Evolutionary conservation across 2,329 filamentous ascomycete genomes (phyloP), one percentile per base, ranked within the genome.

Genomic region (Corynespora cassiicola): DNA sequence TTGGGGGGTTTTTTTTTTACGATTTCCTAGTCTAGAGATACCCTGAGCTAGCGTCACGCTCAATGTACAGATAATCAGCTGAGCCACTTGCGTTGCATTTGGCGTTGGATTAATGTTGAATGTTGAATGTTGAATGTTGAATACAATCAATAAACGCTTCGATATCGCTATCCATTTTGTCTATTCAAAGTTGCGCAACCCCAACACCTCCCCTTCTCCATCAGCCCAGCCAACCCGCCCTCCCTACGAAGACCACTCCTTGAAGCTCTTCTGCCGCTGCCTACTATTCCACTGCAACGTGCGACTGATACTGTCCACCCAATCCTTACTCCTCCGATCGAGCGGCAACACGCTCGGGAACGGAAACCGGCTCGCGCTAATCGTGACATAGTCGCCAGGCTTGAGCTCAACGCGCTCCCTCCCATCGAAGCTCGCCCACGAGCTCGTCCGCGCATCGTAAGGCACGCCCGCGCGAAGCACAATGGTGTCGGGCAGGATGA

Each of bases 381-480:
- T 86, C 2, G 88, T 92, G 5, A 92, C 87, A 63, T 94, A 94
- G 69, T 94, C 88, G 11, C 88, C 88, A 0, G 87, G 86, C 31
- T 73, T 67, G 23, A 94, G 75, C 71, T 94, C 88, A n/a, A 88
- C 72, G 36, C 69, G 43, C 74, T 96, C 90, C 45, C 90, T 81
- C 2, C 94, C 94, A 68, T 99, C 94, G 65, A 99, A 99, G 68
- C 90, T 95, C n/a, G 91, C 94, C 92, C 94, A 99, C 25, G 87
- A 91, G 54, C 84, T 87, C 4, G 90, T 90, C 32, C 94, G 79
- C 7, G 91, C 89, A 67, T 95, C 86, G 66, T 96, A 97, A 0
- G 94, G 94, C n/a, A 97, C 91, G 8, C 92, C 94, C 12, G 96
- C 80, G 23, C 94, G 84, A 43, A 99, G 76, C 1, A 97, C 92